phyloP scores from a whole-genome alignment of 2,329 filamentous ascomycete genomes.

The Fusarium pseudograminearum region DNA sequence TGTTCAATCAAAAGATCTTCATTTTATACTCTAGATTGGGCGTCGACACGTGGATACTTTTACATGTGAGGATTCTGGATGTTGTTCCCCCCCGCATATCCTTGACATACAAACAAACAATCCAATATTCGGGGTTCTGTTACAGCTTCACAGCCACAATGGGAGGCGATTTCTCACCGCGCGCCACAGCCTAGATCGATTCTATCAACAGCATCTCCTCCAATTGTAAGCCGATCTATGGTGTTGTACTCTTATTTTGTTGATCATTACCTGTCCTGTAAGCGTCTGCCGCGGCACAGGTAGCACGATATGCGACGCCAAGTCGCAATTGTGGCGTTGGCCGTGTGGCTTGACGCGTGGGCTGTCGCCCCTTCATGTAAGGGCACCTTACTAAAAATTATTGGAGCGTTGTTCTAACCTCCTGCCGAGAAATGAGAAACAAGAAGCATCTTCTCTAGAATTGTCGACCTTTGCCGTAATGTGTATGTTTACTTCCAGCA shows the following conservation, averaged over 20 bases:
- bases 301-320: background rate
- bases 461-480: background rate
- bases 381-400: background rate
- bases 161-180: constrained; percentile 27
- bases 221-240: constrained; percentile 15
- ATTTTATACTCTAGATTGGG: constrained; percentile 31
- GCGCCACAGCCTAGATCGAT: constrained; percentile 36
- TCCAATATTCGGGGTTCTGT: constrained; percentile 1
- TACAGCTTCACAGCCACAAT: constrained; percentile 33
- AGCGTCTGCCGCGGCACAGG: background rate
- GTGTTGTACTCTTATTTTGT: constrained; percentile 20
- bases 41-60: constrained; percentile 35
- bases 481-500: background rate
- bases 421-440: background rate
- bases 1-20: constrained; percentile 36
- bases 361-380: constrained; percentile 27
- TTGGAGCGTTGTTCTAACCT: background rate
- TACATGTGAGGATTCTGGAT: constrained; percentile 26
- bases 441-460: background rate
- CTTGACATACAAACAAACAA: constrained; percentile 3
- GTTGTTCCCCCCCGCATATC: constrained; percentile 12
- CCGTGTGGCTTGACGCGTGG: constrained; percentile 39
- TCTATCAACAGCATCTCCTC: background rate
- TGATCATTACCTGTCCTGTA: constrained; percentile 31
- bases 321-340: constrained; percentile 10